Base-by-base conservation (phyloP, 2,329 filamentous ascomycete genomes). In the Cucurbitaria berberidis region DNA sequence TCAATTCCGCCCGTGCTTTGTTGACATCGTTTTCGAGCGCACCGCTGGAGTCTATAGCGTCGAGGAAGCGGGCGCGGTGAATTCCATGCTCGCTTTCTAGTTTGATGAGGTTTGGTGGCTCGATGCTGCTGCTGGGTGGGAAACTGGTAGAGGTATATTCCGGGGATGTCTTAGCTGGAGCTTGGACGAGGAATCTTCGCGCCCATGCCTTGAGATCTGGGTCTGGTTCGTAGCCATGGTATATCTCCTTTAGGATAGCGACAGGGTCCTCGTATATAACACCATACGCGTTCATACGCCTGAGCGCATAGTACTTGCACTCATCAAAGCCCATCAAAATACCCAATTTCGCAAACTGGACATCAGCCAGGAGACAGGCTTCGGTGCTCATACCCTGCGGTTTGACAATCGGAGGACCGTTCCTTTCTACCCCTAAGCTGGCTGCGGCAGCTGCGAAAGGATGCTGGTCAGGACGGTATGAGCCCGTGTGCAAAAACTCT, bases 231-330 rank as follows among this genome's bases (percentile, higher is more conserved):
- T 32, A 36, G 29, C 54, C 60, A 16, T 46, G 55, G 55, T 78
- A 78, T 19, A 78, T 63, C 21, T 67, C 69, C 26, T 59, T 51
- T n/a, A 78, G 68, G 0, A 72, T 51, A 6, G 43, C 51, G 22
- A 78, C 63, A 10, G 76, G 75, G 42, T 77, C 69, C 46, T 77
- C 74, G 26, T 59, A 53, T 1, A 72, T 72, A 32, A 62, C 51
- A 13, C 59, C 55, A 32, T 74, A 66, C 0, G 55, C 44, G 45
- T 70, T 70, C 35, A 78, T 59, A 1, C 74, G 64, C 1, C 67
- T 42, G 8, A 79, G 56, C 5, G 74, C 71, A 26, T 74, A 63
- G 1, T 42, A 52, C 30, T 68, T 67, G 30, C 77, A 62, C 40
- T 78, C 76, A 13, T 68, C 62, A 48, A 78, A 77, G 18, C 68